Evolutionary conservation across 257 asterid genomes (phyloP), one percentile per base, ranked within the genome.

Genomic region (Solanum etuberosum): DNA sequence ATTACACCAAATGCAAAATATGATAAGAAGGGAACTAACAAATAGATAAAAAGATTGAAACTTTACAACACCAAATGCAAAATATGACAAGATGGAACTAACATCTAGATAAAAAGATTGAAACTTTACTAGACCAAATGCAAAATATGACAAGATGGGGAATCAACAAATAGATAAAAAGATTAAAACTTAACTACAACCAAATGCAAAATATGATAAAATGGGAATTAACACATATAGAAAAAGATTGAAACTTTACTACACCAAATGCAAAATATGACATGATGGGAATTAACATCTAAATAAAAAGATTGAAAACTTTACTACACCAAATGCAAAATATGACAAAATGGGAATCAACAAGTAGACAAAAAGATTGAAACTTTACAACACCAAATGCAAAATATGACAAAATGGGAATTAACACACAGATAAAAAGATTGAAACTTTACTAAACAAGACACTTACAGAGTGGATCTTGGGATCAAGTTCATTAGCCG

Each of bases 401-500:
- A 13, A 67, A 67, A 70, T 37, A 74, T 74, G 29, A 73, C 48
- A 35, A 35, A 1, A 37, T 73, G 81, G 51, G 4, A 73, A 21
- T 35, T 3, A 73, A 10, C 81, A 73, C n/a, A 35, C 0, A 74
- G 11, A 23, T 23, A 74, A 21, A 37, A 74, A 74, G 32, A 23
- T n/a, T 35, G 51, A 35, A 73, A 73, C 5, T 73, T 73, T 20
- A 72, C 81, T 20, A 9, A 13, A 18, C 0, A 0, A 32, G 57
- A 87, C 31, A 87, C 92, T 88, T 84, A 94, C 94, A 88, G 91
- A 89, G 72, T 91, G 87, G 90, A 89, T 83, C 91, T 86, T 85
- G 88, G 90, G 74, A 86, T 90, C 92, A 77, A 92, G 86, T 88
- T 88, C 70, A 88, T 90, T 89, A 82, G 96, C 97, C 15, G 92